Base-by-base conservation (phyloP, 148 eudicot genomes). In the Pharnaceum exiguum region DNA sequence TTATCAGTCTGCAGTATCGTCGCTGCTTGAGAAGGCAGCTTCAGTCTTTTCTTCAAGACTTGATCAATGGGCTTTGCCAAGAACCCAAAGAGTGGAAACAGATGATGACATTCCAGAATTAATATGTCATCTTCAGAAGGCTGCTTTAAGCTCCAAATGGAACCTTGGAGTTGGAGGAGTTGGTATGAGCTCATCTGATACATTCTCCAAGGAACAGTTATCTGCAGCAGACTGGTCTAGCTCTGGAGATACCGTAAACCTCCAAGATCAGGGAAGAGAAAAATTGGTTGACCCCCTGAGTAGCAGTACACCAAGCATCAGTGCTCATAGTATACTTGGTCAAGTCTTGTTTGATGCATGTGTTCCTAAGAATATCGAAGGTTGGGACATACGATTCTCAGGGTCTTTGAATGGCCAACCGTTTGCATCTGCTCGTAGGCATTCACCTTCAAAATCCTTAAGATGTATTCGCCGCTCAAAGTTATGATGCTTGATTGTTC, bases 361-460 rank as follows among this genome's bases (percentile, higher is more conserved):
- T 51, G 82, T 84, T 24, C 86, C 90, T 5, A 84, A 76, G 54
- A 84, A 78, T 35, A 60, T 78, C 6, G 86, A 84, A 64, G 90
- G 90, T 36, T 84, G 86, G 90, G 90, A 80, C 57, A 78, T 80
- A 35, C 33, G 63, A n/a, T 55, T 55, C 59, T 55, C 59, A 0
- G 59, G 59, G 22, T 36, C 59, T 37, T 26, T 55, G 17, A 55
- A 55, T 37, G 59, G 59, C 10, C 59, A 55, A 18, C 59, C 59
- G 13, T 36, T 55, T 36, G 59, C 59, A 24, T 55, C 59, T 5
- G 59, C 59, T 22, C 59, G 59, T 5, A 36, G 43, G 30, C 45
- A 22, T 55, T 55, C 59, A 13, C 59, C 40, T 24, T 37, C 25
- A 13, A 55, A 36, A 24, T 36, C 40, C 18, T 17, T 37, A 9